Base-by-base conservation (phyloP, 2,329 filamentous ascomycete genomes). In the Aureobasidium musti region DNA sequence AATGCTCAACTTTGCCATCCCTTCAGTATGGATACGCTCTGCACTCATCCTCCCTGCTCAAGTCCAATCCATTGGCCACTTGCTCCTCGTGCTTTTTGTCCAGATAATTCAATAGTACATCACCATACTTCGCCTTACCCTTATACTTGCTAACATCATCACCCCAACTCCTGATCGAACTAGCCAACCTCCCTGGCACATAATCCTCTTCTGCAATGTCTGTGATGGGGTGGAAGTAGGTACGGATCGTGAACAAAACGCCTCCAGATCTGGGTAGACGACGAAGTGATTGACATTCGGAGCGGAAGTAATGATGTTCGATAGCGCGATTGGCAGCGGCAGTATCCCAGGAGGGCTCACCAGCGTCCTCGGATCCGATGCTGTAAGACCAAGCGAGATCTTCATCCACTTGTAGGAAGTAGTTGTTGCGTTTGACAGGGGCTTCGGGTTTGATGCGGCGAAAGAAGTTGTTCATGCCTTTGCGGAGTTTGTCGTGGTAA, bases 351-450 rank as follows among this genome's bases (percentile, higher is more conserved):
- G 87, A 88, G 1, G 88, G 84, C 0, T 81, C 81, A 0, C 80
- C 78, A 14, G 41, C 28, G 74, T 96, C 90, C 76, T 96, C 92
- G 19, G 79, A 72, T 0, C 91, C 91, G 70, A 96, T 93, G 72
- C 87, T 91, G 72, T 82, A 79, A 67, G 88, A 91, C 91, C 91
- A 96, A 0, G 89, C 81, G 1, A 96, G 80, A 5, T 83, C 78
- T 66, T 92, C 90, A 73, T 96, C 91, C 1, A 95, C 91, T 78
- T 96, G 91, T 69, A 96, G 84, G 79, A 96, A 96, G 78, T 95
- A 96, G 75, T 95, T 94, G 75, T 93, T 91, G 67, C 91, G 82
- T 23, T 87, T 71, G 28, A 90, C 84, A 0, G 87, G 83, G 52
- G 86, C 85, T 49, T 91, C 87, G 1, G 89, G 89, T 73, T 84